These are phyloP conservation scores for Cyberlindnera amylophila DNA, from an alignment of 805 yeast species.

Conservation along the genomic window DNA sequence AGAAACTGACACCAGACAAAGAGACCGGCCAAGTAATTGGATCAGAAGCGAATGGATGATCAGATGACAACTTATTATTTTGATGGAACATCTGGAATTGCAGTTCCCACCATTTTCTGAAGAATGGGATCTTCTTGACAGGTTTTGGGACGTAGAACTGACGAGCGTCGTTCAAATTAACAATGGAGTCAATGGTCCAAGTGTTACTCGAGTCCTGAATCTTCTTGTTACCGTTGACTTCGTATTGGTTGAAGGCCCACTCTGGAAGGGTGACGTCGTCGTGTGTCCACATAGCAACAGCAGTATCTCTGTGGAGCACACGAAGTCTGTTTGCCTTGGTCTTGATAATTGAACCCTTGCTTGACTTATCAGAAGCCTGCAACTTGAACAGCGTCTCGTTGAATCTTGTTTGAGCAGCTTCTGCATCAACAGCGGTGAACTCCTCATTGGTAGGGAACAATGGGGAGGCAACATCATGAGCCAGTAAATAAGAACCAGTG, in stretches of 20 bases:
- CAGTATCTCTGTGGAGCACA: slow-evolving; percentile 76
- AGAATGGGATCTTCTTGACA: slow-evolving; percentile 63
- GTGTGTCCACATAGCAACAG: slow-evolving; percentile 94
- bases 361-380: slow-evolving; percentile 54
- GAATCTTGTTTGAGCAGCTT: slow-evolving; percentile 51
- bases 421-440: slow-evolving; percentile 69
- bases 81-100: slow-evolving; percentile 88
- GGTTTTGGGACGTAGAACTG: slow-evolving; percentile 59
- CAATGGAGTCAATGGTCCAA: slow-evolving; percentile 75
- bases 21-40: slow-evolving; percentile 92
- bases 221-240: slow-evolving; percentile 92
- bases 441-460: slow-evolving; percentile 90
- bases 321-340: slow-evolving; percentile 69
- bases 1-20: slow-evolving; percentile 88
- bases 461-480: slow-evolving; percentile 98
- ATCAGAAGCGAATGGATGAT: slow-evolving; percentile 93
- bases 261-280: slow-evolving; percentile 82
- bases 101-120: slow-evolving; percentile 84
- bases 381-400: slow-evolving; percentile 78
- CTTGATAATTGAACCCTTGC: slow-evolving; percentile 49
- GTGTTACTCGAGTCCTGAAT: slow-evolving; percentile 58
- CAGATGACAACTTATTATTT: slow-evolving; percentile 79
- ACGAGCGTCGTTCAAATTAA: slow-evolving; percentile 62
- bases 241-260: slow-evolving; percentile 92
- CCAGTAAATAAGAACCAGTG: slow-evolving; percentile 73